Evolutionary conservation across 768 basidiomycete species (phyloP), one percentile per base, ranked within the genome.

Genomic region (Trametes coccinea): DNA sequence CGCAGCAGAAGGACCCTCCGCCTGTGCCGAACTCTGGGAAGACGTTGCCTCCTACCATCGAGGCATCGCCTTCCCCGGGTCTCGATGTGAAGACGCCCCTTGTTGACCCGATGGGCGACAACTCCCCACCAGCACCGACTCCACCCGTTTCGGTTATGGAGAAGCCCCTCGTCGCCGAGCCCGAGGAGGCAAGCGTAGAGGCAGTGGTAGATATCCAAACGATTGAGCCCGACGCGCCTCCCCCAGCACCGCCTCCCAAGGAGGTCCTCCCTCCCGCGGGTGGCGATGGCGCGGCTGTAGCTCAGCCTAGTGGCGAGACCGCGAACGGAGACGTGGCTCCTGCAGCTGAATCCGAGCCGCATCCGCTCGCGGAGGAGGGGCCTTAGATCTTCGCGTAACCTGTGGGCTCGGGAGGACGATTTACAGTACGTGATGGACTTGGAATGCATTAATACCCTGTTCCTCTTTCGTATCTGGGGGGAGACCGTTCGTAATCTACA

Each of bases 11-110:
- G 5, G 17, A 39, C 2, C 43, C 31, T 30, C 14, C 61, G 7
- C 61, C 66, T 1, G n/a, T 73, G 40, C 66, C 72, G 60, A 67
- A 69, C 48, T 52, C 67, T 29, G 73, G 71, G 53, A 69, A 69
- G 60, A 40, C 69, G 7, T 57, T 72, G 29, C 66, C 69, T 8
- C 46, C 69, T 1, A 17, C 62, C 65, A 16, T 68, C 55, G 45
- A 59, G 30, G 49, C 64, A 8, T 51, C 66, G 22, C 63, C 66
- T n/a, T 67, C 66, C 30, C 60, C 60, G 1, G 59, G 48, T 5
- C 59, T 56, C 6, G 47, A 47, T 13, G 9, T 5, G 40, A 48
- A 8, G 59, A 14, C 16, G 60, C 62, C 6, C 59, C 61, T 9
- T 17, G 56, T 59, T 11, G 60, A 65, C 48, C 64, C 64, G 14